Evolutionary conservation across 2,329 filamentous ascomycete genomes (phyloP).

Genomic region (Amphichorda felina): DNA sequence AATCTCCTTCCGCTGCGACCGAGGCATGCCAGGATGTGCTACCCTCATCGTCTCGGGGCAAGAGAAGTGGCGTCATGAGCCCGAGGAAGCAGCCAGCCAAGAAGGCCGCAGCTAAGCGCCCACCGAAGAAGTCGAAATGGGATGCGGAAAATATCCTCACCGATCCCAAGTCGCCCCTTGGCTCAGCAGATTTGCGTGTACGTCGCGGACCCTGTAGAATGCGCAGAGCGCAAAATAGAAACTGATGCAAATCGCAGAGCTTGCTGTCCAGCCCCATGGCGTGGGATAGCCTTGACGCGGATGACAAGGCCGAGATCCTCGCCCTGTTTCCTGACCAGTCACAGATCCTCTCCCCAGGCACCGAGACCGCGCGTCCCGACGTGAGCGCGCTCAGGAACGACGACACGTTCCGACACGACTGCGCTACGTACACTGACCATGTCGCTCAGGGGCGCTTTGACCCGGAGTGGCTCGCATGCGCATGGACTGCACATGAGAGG

Average conservation of each 20-base stretch:
- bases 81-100: neutral
- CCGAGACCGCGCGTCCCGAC: slow-evolving; percentile 25
- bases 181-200: slow-evolving; percentile 24
- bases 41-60: too few species aligned
- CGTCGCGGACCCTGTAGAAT: slow-evolving; percentile 6
- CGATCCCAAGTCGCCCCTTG: slow-evolving; percentile 24
- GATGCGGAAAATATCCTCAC: slow-evolving; percentile 20
- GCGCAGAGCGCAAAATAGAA: too few species aligned
- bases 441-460: slow-evolving; percentile 36
- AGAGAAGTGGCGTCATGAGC: too few species aligned
- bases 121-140: slow-evolving; percentile 20
- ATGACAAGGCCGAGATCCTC: slow-evolving; percentile 22
- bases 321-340: slow-evolving; percentile 22
- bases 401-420: slow-evolving; percentile 34
- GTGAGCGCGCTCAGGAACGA: slow-evolving; percentile 30
- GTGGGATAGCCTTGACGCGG: slow-evolving; percentile 21
- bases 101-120: neutral
- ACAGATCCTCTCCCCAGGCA: slow-evolving; percentile 23
- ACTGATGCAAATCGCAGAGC: too few species aligned
- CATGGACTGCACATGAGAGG: slow-evolving; percentile 37
- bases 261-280: slow-evolving; percentile 24
- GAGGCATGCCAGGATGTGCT: too few species aligned
- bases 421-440: slow-evolving; percentile 31
- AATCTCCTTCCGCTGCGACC: too few species aligned
- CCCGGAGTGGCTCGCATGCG: slow-evolving; percentile 37